Evolutionary conservation across 1,284 basidiomycete genomes (phyloP).

Genomic region (Ceratobasidium theobromae): DNA sequence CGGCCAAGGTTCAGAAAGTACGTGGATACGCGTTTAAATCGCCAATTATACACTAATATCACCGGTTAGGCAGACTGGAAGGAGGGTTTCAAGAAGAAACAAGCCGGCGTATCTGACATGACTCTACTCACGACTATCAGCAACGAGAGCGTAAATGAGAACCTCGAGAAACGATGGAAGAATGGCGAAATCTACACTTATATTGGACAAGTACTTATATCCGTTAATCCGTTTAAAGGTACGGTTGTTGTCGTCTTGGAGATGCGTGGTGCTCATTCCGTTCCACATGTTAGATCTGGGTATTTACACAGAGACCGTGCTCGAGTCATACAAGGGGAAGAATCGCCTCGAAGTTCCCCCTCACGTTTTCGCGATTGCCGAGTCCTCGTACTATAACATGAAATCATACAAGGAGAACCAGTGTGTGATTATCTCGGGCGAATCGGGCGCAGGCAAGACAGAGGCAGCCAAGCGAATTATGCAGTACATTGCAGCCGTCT

Average conservation of each 20-base stretch:
- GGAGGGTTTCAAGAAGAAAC: conserved; percentile 97
- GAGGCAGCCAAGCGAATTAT: conserved; percentile 98
- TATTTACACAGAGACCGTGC: conserved; percentile 92
- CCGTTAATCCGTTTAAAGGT: conserved; percentile 98
- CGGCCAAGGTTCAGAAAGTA: conserved; percentile 75
- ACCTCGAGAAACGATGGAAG: conserved; percentile 94
- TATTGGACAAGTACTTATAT: conserved; percentile 96
- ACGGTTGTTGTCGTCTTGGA: conserved; percentile 37
- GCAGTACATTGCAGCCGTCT: conserved; percentile 99
- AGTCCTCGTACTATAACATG: conserved; percentile 99
- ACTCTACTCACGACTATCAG: conserved; percentile 95
- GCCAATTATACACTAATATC: neutral
- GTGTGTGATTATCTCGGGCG: conserved; percentile 99
- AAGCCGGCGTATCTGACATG: conserved; percentile 98
- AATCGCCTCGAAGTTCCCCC: conserved; percentile 98
- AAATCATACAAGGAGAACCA: conserved; percentile 99
- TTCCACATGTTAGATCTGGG: conserved; percentile 67
- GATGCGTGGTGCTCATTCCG: neutral
- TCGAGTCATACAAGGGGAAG: conserved; percentile 92
- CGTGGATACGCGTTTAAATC: conserved; percentile 37
- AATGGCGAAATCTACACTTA: conserved; percentile 99
- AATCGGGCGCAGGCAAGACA: conserved; percentile 96
- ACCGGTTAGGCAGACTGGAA: conserved; percentile 89
- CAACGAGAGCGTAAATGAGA: conserved; percentile 98
- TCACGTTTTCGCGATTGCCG: conserved; percentile 97